Base-by-base conservation (phyloP, 2,329 filamentous ascomycete species). In the Zalaria sp. region DNA sequence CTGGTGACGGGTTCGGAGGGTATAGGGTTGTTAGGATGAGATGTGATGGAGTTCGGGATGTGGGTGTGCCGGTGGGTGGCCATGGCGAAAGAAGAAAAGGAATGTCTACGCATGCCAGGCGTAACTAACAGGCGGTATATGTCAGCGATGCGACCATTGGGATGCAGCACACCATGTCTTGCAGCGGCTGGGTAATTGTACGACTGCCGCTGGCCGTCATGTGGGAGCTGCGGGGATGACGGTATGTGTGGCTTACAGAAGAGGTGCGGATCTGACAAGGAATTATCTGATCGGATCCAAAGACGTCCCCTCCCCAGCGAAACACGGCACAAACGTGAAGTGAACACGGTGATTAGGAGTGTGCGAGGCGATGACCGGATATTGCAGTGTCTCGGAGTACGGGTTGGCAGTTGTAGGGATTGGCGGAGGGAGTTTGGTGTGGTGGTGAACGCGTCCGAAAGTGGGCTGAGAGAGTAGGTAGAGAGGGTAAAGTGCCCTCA, bases 1-100 rank as follows among this genome's bases (percentile, higher is more conserved):
- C 45, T 40, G 18, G 18, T 18, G 34, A 50, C 47, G 3, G 67
- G 66, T 47, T 68, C 65, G 34, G 47, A 51, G 35, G 67, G 65
- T 11, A 69, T 64, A 1, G 66, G 65, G 46, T 68, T 62, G 52
- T 64, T 47, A 1, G 66, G 65, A 47, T 68, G 64, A 37, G 65
- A 67, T 36, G 64, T 67, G 3, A 58, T 49, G 34, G 57, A 60
- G 43, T 57, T 55, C 28, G 66, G 65, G 29, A 68, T 60, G 43
- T 49, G 55, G 40, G 52, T 55, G 40, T 61, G 58, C 40, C 50
- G 53, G 46, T 57, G 56, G 27, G 44, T 46, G 32, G 43, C 45
- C 34, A 42, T 41, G 26, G 48, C 51, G 46, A 55, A 52, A 26
- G 51, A 47, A 11, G 53, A 51, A 38, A 58, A 50, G 6, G 54